Conservation (phyloP, 495 filamentous ascomycete species). For the Lineolata rhizophorae region DNA sequence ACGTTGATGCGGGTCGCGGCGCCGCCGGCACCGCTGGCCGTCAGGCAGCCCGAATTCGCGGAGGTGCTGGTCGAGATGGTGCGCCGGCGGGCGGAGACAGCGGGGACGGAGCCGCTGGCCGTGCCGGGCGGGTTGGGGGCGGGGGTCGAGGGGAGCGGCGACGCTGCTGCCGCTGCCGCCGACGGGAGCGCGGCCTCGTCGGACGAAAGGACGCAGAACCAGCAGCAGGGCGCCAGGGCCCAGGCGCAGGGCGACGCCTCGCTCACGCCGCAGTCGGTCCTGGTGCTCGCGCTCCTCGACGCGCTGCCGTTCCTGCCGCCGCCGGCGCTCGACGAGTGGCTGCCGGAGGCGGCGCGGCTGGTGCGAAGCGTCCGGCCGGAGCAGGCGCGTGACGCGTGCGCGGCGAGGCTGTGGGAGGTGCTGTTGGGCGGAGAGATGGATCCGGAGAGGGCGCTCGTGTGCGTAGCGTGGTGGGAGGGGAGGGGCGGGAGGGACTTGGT, state of each 20-base stretch:
- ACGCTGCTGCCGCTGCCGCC: conserved; percentile 12
- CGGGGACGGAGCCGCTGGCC: conserved; percentile 28
- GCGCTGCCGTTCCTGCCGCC: conserved; percentile 53
- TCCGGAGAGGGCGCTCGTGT: conserved; percentile 58
- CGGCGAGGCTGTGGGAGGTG: conserved; percentile 66
- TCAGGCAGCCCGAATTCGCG: conserved; percentile 48
- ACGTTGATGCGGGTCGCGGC: conserved; percentile 71
- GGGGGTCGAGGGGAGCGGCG: too few species aligned
- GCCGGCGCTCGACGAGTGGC: conserved; percentile 51
- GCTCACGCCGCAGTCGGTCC: conserved; percentile 62
- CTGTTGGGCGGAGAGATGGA: conserved; percentile 79
- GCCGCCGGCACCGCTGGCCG: conserved; percentile 53
- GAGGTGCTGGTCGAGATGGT: conserved; percentile 68
- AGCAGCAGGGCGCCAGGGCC: background rate
- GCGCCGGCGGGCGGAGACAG: conserved; percentile 36
- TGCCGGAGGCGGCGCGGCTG: conserved; percentile 46
- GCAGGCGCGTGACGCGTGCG: conserved; percentile 38
- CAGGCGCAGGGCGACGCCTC: conserved; percentile 5
- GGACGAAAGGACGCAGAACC: conserved; percentile 5
- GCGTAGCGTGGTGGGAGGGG: conserved; percentile 73
- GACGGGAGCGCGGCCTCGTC: conserved; percentile 6
- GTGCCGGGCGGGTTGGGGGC: conserved; percentile 1
- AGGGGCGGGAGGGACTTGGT: conserved; percentile 43
- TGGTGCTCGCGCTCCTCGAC: conserved; percentile 65
- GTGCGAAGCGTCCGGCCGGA: conserved; percentile 39